Base-by-base conservation (phyloP, 768 basidiomycete genomes). In the Phaeotremella fagi region DNA sequence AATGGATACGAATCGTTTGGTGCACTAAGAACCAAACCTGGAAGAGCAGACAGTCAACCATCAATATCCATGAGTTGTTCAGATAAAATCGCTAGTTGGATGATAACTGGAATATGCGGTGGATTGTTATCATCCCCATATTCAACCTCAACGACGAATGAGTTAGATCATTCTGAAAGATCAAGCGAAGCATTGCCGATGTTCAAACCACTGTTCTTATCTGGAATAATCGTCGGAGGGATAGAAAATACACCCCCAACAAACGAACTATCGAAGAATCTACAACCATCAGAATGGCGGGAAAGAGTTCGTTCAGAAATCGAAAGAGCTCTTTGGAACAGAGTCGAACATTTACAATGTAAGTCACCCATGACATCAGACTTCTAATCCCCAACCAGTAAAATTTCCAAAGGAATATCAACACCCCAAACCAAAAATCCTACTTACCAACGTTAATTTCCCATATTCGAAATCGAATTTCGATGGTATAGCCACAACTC, bases 1-100 rank as follows among this genome's bases (percentile, higher is more conserved):
- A 83, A 87, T 63, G 83, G 87, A 48, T 97, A 94, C 71, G 63
- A 81, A 3, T 77, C 84, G 16, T 75, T 83, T 20, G 86, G 88
- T 4, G 84, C 86, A 7, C 75, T 97, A 41, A 86, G 92, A 27
- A 95, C 94, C 0, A 98, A 97, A 68, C 92, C 92, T 4, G 94
- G 90, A 18, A 83, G 92, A 48, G 86, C 88, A 0, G 92, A 98
- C 68, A 85, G 90, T 0, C 84, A 84, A 0, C 83, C 83, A 0
- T 89, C 92, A 1, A 70, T 81, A 0, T 88, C 82, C 64, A 88
- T 95, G 85, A 89, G 90, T 0, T 98, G 92, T 75, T 89, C 87
- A 60, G 92, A 98, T 71, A 98, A 98, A 75, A 85, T 98, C 36
- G 89, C 90, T 0, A 76, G 81, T 3, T 98, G 91, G 90, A 83